These are phyloP conservation scores for Aspergillus incahuasiensis DNA, from an alignment of 495 filamentous ascomycete species.

Conservation along the genomic window DNA sequence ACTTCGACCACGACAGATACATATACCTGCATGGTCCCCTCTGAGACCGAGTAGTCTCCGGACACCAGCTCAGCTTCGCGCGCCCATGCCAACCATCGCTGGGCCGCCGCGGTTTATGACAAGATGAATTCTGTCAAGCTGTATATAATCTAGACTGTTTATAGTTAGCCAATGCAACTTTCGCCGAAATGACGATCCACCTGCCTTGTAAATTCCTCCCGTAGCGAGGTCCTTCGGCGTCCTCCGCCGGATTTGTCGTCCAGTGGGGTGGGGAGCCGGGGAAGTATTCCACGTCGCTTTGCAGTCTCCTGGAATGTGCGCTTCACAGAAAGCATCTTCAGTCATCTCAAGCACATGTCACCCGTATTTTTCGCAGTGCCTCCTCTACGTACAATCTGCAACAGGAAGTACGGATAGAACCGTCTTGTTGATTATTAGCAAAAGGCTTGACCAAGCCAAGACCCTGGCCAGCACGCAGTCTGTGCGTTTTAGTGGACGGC, in stretches of 20 bases:
- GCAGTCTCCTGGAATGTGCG: too few species aligned
- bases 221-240: not conserved
- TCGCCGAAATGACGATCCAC: not conserved
- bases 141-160: conserved; percentile 2
- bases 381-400: too few species aligned
- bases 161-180: not conserved
- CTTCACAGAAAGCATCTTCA: too few species aligned
- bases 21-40: not conserved
- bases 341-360: too few species aligned
- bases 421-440: too few species aligned
- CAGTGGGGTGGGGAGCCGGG: not conserved
- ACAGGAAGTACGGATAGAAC: too few species aligned
- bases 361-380: too few species aligned
- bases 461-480: not conserved
- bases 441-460: not conserved
- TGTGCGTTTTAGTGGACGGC: not conserved
- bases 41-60: not conserved
- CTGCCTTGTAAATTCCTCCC: not conserved
- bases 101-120: not conserved
- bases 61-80: not conserved
- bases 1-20: not conserved
- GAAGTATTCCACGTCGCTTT: not conserved
- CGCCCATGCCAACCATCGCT: not conserved
- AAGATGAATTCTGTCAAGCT: not conserved
- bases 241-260: not conserved